Evolutionary conservation across 805 yeast species (phyloP), one percentile per base, ranked within the genome.

Genomic region (Kregervanrija delftensis): DNA sequence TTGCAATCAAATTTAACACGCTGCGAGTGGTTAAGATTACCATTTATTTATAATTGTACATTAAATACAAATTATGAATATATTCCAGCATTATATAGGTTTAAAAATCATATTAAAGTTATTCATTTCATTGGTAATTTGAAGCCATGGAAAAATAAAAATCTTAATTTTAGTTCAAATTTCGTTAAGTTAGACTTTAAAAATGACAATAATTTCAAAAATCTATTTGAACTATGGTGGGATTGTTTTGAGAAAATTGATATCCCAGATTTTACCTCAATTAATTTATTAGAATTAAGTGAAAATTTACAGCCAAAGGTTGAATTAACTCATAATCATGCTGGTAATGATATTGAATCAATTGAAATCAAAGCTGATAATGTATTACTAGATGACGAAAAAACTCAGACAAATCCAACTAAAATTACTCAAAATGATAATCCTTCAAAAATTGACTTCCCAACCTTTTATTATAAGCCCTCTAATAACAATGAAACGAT

Each of bases 1-100:
- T 52, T 55, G 40, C 47, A 43, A 45, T 53, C 57, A 10, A 43
- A 47, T 12, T 61, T 64, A 8, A 46, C 44, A 1, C 17, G 17
- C 11, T 44, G 46, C 9, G 47, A 52, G 43, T 90, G 97, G 96
- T 62, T 70, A 31, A 72, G 77, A 39, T 65, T 93, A 40, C 90
- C 97, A 2, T 91, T 90, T 55, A 54, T 77, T 39, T 91, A 79
- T 69, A 91, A 91, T 57, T 95, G 91, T 31, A 91, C 97, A 43
- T 73, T 59, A 10, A 55, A 52, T 38, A 53, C 60, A 2, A 59
- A 57, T 39, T 65, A 65, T 45, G 67, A 65, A 46, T 64, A 64
- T 47, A 51, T 61, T 42, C 68, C 54, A 64, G 66, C 67, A 5
- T 39, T 64, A 35, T 44, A 46, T 3, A 55, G 58, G 42, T 64